Evolutionary conservation across 129 eudicot species (phyloP), one percentile per base, ranked within the genome.

Genomic region (Pittosporum tobira): DNA sequence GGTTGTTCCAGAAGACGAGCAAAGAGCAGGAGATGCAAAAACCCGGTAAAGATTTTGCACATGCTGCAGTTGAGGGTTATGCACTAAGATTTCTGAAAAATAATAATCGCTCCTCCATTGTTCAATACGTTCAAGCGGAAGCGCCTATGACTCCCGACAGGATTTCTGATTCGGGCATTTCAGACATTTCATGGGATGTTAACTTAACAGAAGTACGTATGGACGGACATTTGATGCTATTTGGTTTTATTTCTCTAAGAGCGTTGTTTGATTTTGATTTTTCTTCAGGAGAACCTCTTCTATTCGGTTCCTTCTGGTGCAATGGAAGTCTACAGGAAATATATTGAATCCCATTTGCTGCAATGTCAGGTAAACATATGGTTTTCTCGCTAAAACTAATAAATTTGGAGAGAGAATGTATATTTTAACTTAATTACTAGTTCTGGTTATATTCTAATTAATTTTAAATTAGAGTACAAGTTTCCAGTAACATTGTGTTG

Each of bases 131-230:
- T 52, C 59, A 71, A 66, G 71, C 76, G 26, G 79, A 77, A 71
- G 82, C 73, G 48, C 78, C 84, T 37, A 56, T 10, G 42, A 72
- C 82, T 57, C 74, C 81, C 31, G 87, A 78, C 51, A 69, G 73
- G 48, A 57, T 72, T 48, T 69, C 77, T 56, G 84, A 74, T 63
- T 46, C 59, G 53, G 81, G 70, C 62, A 53, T 57, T 34, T 28
- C 76, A 57, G 94, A 84, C 73, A 47, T 54, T 28, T 69, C 96
- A 40, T 81, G 88, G 94, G 81, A 81, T 63, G 91, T 79, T 62
- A 65, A 83, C 63, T 72, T 77, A 68, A 84, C 93, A 30, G 99
- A 87, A 68, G 99, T 93, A 87, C 65, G 99, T 93, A 81, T 67
- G 91, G 56, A 22, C 67, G 22, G 59, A 24, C 54, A 63, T 53